Base-by-base conservation (phyloP, 768 basidiomycete species). In the Favolaschia claudopus region DNA sequence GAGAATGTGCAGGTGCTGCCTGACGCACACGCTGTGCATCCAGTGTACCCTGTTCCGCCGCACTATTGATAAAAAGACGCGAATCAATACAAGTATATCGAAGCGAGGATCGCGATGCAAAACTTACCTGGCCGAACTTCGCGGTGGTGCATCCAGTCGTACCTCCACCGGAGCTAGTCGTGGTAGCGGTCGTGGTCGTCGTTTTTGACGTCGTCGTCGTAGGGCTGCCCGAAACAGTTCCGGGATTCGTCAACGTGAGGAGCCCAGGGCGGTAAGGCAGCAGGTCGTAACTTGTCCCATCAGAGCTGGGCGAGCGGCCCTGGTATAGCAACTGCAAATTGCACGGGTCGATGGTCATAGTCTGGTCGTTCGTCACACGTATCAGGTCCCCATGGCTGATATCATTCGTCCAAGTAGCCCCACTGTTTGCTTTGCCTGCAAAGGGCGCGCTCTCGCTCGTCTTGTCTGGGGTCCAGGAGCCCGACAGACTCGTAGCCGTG, bases 341-440 rank as follows among this genome's bases (percentile, higher is more conserved):
- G 48, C 63, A 65, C 27, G 54, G 59, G 55, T 50, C 43, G 45
- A 65, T 44, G 22, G 54, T 40, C 50, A 57, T 47, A 15, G 63
- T 65, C 60, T 65, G 55, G 55, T 65, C 63, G 33, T 36, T 34
- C 5, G 42, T 62, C 25, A 15, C 28, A 7, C 63, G 59, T 12
- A 65, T 65, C 19, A 56, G 22, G 48, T 65, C 63, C 22, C 63
- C 63, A 40, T 49, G 40, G 46, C 60, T 61, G 50, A 65, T 65
- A 36, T 65, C 63, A 22, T 57, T 44, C 33, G 60, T 61, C 63
- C 63, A 65, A 5, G 60, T 49, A 17, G 60, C 49, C 14, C 60
- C 60, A 51, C 53, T 62, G 46, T 65, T 65, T 15, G 55, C 63
- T 14, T 49, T 50, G 7, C 63, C 63, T 20, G 63, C 63, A 32